Conservation (phyloP, 495 filamentous ascomycete genomes). For the Aspergillus sclerotiicarbonarius region DNA sequence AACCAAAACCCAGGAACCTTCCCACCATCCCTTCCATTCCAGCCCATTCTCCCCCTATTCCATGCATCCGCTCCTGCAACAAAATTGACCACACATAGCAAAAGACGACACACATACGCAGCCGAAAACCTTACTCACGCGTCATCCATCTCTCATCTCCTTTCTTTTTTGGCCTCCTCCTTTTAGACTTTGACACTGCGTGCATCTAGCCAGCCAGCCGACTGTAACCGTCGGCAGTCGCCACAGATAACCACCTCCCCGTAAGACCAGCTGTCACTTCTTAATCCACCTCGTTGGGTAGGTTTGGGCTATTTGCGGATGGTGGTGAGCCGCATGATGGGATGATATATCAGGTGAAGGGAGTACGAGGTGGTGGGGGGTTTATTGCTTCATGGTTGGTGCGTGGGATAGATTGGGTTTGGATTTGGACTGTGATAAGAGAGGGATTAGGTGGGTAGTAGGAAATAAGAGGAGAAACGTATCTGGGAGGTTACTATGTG, state of each 20-base stretch:
- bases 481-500: too few species aligned
- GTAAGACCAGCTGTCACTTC: neutral
- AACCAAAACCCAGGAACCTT: neutral
- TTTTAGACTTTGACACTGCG: too few species aligned
- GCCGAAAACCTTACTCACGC: neutral
- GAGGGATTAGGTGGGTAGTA: too few species aligned
- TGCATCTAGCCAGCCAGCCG: neutral
- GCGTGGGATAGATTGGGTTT: too few species aligned
- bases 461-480: too few species aligned
- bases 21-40: too few species aligned
- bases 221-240: neutral
- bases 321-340: neutral
- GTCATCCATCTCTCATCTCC: too few species aligned
- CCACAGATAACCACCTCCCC: neutral
- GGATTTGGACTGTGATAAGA: too few species aligned
- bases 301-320: neutral
- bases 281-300: neutral
- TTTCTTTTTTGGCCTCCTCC: too few species aligned
- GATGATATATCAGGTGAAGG: too few species aligned
- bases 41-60: neutral
- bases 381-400: too few species aligned
- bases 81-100: neutral
- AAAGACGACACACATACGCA: neutral
- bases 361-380: too few species aligned
- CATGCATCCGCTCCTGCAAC: neutral